phyloP scores from a whole-genome alignment of 768 basidiomycete genomes.

The Lenzites betulinus region DNA sequence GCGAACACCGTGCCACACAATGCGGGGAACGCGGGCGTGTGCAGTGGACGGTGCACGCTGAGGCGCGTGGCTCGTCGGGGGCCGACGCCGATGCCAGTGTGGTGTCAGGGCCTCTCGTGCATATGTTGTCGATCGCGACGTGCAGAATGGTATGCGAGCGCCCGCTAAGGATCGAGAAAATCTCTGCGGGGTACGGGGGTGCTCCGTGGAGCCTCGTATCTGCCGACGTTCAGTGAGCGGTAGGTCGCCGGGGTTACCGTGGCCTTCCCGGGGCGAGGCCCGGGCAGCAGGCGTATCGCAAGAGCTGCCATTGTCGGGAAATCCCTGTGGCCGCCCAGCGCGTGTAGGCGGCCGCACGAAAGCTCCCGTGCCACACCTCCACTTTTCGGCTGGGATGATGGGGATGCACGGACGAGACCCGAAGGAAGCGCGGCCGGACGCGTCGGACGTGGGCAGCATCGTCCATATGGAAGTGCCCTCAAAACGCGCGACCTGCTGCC shows the following conservation, averaged over 20 bases:
- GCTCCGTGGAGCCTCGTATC: background rate
- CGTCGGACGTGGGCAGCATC: constrained; percentile 4
- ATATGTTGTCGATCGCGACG: constrained; percentile 4
- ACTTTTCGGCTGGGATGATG: background rate
- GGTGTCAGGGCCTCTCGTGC: background rate
- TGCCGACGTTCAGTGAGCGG: background rate
- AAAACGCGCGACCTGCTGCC: background rate
- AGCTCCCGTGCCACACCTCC: background rate
- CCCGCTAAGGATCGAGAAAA: background rate
- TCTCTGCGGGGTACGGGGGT: background rate
- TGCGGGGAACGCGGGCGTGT: background rate
- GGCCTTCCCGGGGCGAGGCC: background rate
- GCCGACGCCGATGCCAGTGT: background rate
- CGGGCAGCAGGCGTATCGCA: background rate
- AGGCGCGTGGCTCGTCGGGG: background rate
- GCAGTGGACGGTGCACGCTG: background rate
- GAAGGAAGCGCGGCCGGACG: constrained; percentile 13
- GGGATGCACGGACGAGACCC: background rate
- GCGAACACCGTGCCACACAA: constrained; percentile 2
- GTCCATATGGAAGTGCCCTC: constrained; percentile 1
- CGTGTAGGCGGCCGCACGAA: background rate
- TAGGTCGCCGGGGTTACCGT: background rate
- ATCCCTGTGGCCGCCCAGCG: background rate
- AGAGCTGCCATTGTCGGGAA: no score
- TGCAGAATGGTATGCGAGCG: background rate